Evolutionary conservation across 352 stramenopile genomes (phyloP).

Genomic region (Pythium brachiatum): DNA sequence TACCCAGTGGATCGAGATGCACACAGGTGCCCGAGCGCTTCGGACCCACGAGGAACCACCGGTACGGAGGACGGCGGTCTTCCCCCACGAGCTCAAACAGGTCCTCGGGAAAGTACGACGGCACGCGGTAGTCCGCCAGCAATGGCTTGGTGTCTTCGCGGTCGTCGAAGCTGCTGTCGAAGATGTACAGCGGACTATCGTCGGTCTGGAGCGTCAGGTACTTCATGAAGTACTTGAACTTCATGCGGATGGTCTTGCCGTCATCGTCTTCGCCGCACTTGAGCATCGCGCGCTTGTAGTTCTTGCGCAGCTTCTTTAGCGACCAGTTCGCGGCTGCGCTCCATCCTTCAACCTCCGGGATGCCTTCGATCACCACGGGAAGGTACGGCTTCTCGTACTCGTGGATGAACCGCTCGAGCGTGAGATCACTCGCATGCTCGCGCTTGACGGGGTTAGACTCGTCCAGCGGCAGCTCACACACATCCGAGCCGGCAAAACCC

Average conservation of each 20-base stretch:
- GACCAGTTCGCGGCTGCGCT: constrained; percentile 66
- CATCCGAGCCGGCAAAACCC: constrained; percentile 76
- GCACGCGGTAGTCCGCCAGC: constrained; percentile 74
- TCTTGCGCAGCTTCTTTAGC: constrained; percentile 64
- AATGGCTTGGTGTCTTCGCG: constrained; percentile 74
- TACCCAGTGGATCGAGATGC: constrained; percentile 95
- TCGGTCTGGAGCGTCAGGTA: constrained; percentile 78
- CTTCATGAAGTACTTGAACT: constrained; percentile 80
- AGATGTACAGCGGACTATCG: constrained; percentile 96
- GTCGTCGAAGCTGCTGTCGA: constrained; percentile 94
- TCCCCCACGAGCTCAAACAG: constrained; percentile 85
- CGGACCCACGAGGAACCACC: constrained; percentile 95
- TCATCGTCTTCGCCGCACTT: constrained; percentile 84
- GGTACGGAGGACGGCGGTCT: constrained; percentile 90
- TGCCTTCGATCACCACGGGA: constrained; percentile 81
- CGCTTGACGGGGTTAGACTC: constrained; percentile 63
- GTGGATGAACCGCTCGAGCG: constrained; percentile 76
- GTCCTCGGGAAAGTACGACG: constrained; percentile 79
- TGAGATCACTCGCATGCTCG: constrained; percentile 74
- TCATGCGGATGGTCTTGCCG: constrained; percentile 74
- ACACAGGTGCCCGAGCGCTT: constrained; percentile 92
- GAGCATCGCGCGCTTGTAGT: constrained; percentile 76
- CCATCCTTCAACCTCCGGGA: constrained; percentile 81
- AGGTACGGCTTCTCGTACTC: constrained; percentile 76
- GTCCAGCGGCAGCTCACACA: constrained; percentile 74